A percentile compares a stretch with the other conserved stretches of the same genome.
phyloP scores from a whole-genome alignment of 768 basidiomycete species.

The Neoboletus magnificus region DNA sequence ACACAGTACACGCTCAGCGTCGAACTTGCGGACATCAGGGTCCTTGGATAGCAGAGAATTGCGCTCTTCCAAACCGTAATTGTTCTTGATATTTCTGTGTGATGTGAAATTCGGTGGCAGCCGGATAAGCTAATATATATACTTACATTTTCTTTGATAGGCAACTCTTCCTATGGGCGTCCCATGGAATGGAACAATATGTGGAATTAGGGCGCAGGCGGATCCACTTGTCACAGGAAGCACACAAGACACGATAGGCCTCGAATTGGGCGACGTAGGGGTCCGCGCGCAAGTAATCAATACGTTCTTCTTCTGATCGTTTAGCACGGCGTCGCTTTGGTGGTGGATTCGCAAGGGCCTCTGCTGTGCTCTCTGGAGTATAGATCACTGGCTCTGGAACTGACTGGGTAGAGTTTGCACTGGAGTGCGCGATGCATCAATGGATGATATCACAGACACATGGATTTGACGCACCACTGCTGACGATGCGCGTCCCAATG shows the following conservation, averaged over 20 bases:
- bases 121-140: conserved; percentile 5
- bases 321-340: conserved; percentile 70
- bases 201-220: conserved; percentile 82
- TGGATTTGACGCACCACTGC: conserved; percentile 46
- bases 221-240: conserved; percentile 83
- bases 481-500: conserved; percentile 68
- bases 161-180: conserved; percentile 81
- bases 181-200: conserved; percentile 87
- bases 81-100: conserved; percentile 43
- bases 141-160: conserved; percentile 72
- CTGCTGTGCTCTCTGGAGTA: conserved; percentile 41
- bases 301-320: conserved; percentile 73
- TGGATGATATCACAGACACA: conserved; percentile 1
- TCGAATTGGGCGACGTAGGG: conserved; percentile 80
- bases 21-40: conserved; percentile 70
- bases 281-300: conserved; percentile 63
- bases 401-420: conserved; percentile 31
- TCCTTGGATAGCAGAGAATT: conserved; percentile 59
- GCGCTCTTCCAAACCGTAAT: conserved; percentile 58
- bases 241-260: conserved; percentile 75
- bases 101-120: conserved; percentile 5
- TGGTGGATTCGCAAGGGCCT: conserved; percentile 45
- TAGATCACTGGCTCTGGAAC: conserved; percentile 39
- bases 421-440: conserved; percentile 13
- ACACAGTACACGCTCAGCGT: conserved; percentile 68